Evolutionary conservation across 345 rosid species (phyloP), one percentile per base, ranked within the genome.

Genomic region (Alliaria petiolata): DNA sequence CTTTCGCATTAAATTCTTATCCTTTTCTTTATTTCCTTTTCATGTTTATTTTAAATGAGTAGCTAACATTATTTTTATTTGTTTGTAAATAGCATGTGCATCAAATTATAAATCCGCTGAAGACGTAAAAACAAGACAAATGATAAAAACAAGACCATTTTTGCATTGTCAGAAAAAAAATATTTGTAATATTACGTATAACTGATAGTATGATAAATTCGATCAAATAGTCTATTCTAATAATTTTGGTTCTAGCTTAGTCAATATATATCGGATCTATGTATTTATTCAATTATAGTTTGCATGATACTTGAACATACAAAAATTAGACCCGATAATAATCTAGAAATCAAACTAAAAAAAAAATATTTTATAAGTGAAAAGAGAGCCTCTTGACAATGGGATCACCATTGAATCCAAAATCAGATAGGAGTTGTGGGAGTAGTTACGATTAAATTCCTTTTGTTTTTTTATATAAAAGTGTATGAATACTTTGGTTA

Each of bases 1-100:
- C 57, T 76, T 74, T 64, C 22, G 72, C 83, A 74, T 77, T 83
- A 52, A 71, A 67, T 76, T 78, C 81, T 53, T 39, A 70, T 11
- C 62, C 55, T 51, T 57, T 67, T 57, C 31, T n/a, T 28, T 62
- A 30, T 38, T 56, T 66, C 13, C 26, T 38, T 60, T 31, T 68
- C 69, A 62, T 70, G 55, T 47, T 38, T 43, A 3, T 17, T 11
- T 55, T 53, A 14, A 38, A 70, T 22, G 11, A 55, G 3, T 5
- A 26, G 31, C 19, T 36, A 56, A n/a, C 43, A 31, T 66, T 53
- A 20, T 55, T 52, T 15, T 8, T 20, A 16, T 11, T 38, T 15
- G 5, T 13, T n/a, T 6, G 15, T 34, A 38, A 25, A 28, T 25
- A 34, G 22, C 9, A 16, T 46, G 55, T 20, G 40, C 34, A 15